Evolutionary conservation across 768 basidiomycete genomes (phyloP).

Genomic region (Lactarius deliciosus): DNA sequence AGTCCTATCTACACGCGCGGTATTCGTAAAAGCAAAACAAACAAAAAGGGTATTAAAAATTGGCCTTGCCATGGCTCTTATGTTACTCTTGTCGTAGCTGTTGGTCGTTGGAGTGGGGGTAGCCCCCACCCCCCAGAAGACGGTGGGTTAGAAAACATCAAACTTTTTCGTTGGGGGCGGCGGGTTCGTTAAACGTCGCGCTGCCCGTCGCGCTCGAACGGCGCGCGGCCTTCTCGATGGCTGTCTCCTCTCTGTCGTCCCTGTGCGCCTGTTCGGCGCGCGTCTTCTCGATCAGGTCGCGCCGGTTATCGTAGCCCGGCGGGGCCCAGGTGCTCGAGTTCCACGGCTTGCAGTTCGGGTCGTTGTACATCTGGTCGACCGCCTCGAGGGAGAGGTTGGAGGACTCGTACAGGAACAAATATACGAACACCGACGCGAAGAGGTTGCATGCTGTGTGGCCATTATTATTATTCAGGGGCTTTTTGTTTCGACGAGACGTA

Average conservation of each 20-base stretch:
- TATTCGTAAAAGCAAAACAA: no score
- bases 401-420: constrained; percentile 74
- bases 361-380: constrained; percentile 67
- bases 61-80: neutral
- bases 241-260: neutral
- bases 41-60: neutral
- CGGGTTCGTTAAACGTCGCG: neutral
- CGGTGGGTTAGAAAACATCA: neutral
- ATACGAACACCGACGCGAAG: constrained; percentile 58
- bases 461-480: no score
- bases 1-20: no score
- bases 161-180: neutral
- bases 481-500: constrained; percentile 28
- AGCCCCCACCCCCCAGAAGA: neutral
- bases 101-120: neutral
- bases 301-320: constrained; percentile 49
- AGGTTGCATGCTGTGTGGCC: constrained; percentile 50
- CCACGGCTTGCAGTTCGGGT: constrained; percentile 66
- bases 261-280: constrained; percentile 42
- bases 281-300: constrained; percentile 46
- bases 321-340: constrained; percentile 60
- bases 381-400: constrained; percentile 64
- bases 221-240: neutral
- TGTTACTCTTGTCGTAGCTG: neutral
- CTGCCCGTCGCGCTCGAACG: constrained; percentile 11